phyloP scores from a whole-genome alignment of 73 alveolate species.

The Blepharisma stoltei region DNA sequence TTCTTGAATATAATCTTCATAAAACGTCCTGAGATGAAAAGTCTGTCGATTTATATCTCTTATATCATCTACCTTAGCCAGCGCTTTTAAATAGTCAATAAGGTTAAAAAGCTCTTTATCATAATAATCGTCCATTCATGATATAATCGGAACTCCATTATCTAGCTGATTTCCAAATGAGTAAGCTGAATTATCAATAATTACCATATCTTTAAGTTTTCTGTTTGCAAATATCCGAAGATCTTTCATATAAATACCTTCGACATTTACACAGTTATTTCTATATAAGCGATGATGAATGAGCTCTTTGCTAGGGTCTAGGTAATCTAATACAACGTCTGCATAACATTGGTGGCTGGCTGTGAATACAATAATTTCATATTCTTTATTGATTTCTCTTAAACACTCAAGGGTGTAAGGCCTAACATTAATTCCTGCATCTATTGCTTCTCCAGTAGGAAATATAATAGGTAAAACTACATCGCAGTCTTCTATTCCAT shows the following conservation, averaged over 20 bases:
- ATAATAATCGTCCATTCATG: constrained; percentile 63
- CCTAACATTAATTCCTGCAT: constrained; percentile 65
- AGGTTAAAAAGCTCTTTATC: constrained; percentile 50
- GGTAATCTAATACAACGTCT: constrained; percentile 69
- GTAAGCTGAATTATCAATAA: constrained; percentile 50
- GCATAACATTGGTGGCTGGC: constrained; percentile 80
- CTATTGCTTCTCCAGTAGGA: constrained; percentile 19
- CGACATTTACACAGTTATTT: constrained; percentile 59
- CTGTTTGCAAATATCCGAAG: constrained; percentile 44
- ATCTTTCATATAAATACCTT: constrained; percentile 45
- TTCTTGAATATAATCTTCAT: not conserved
- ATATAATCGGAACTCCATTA: constrained; percentile 75
- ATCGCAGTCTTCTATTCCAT: not conserved
- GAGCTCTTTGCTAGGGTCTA: constrained; percentile 66
- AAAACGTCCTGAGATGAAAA: not conserved
- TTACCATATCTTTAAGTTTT: constrained; percentile 45
- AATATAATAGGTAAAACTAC: constrained; percentile 2
- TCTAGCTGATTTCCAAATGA: constrained; percentile 68
- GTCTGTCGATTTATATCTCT: not conserved
- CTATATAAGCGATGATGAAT: constrained; percentile 70
- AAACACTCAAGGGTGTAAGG: constrained; percentile 66
- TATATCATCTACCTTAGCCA: not conserved
- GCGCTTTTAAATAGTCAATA: not conserved
- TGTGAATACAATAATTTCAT: constrained; percentile 62
- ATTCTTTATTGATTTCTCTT: constrained; percentile 56